Conservation (phyloP, 2,329 filamentous ascomycete species). For the Sporothrix pseudoabietina region DNA sequence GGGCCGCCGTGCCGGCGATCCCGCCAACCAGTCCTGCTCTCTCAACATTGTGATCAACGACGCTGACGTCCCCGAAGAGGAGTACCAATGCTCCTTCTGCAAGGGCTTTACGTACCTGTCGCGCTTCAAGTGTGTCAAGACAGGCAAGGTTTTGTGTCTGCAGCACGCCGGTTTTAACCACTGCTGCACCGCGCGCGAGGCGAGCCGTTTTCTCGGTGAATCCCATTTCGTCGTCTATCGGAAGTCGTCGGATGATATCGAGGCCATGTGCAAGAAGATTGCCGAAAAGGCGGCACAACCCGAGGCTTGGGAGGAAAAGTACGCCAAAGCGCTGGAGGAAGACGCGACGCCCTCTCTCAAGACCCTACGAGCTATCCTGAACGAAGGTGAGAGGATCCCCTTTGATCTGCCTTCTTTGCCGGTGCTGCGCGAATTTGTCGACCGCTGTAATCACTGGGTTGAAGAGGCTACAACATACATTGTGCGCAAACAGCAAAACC, state of each 20-base stretch:
- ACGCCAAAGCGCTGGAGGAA: slow-evolving; percentile 80
- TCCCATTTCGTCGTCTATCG: slow-evolving; percentile 78
- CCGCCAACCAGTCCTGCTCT: slow-evolving; percentile 49
- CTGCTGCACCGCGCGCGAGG: slow-evolving; percentile 72
- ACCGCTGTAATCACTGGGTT: slow-evolving; percentile 96
- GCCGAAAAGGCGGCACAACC: slow-evolving; percentile 84
- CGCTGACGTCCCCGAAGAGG: slow-evolving; percentile 80
- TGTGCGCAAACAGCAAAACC: slow-evolving; percentile 94
- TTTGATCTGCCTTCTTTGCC: slow-evolving; percentile 82
- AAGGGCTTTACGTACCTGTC: slow-evolving; percentile 91
- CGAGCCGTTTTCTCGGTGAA: slow-evolving; percentile 67
- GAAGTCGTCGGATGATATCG: slow-evolving; percentile 71
- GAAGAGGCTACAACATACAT: slow-evolving; percentile 96
- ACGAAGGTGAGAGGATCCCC: slow-evolving; percentile 94
- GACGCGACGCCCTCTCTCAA: slow-evolving; percentile 85
- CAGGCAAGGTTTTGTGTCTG: slow-evolving; percentile 80
- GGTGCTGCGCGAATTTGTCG: slow-evolving; percentile 84
- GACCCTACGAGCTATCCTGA: slow-evolving; percentile 76
- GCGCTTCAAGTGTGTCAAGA: slow-evolving; percentile 80
- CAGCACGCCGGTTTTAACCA: slow-evolving; percentile 77
- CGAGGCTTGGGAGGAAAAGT: slow-evolving; percentile 87
- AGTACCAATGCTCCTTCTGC: slow-evolving; percentile 89
- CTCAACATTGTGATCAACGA: slow-evolving; percentile 68
- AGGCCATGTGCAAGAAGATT: slow-evolving; percentile 70
- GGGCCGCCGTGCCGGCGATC: slow-evolving; percentile 39